Base-by-base conservation (phyloP, 352 stramenopile species). In the Globisporangium radiosum region DNA sequence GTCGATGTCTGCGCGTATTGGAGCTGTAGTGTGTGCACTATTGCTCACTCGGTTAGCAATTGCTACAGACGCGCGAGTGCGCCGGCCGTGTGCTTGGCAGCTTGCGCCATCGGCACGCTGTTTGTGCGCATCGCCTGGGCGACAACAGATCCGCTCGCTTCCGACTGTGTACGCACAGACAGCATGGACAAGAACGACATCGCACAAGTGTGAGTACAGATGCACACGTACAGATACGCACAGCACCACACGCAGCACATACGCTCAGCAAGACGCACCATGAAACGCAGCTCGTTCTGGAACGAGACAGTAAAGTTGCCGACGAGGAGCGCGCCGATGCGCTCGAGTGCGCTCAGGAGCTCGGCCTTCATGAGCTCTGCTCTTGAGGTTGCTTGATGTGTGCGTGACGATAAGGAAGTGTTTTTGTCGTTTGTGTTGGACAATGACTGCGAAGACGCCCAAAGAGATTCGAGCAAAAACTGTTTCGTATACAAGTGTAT, bases 211-310 rank as follows among this genome's bases (percentile, higher is more conserved):
- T 49, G 45, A 17, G 49, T 25, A 36, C 13, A 25, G 8, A 33
- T 52, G 47, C 19, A 7, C 38, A 56, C 56, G 54, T 47, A 55
- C 13, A 45, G 36, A 54, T 38, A 56, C n/a, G 47, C 15, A 57
- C 37, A 25, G 11, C 7, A 19, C 1, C 45, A 15, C 9, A 15
- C 0, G 36, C 17, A 19, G 45, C 45, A 25, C 45, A 49, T 33
- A 1, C 13, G 25, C 25, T 33, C 25, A 33, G 25, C 25, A 33
- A 3, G 14, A 57, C 65, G 47, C 51, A 94, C 84, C 84, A 94
- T 94, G 57, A 94, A 90, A 57, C 84, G 84, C 51, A 94, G 68
- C 55, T 94, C 84, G 57, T 94, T 94, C 68, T 94, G 79, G 64
- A 94, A 87, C 10, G 84, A 90, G 38, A 78, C 80, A 0, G 75